These are phyloP conservation scores for Globisporangium perplexum DNA, from an alignment of 352 stramenopile species.

Conservation along the genomic window DNA sequence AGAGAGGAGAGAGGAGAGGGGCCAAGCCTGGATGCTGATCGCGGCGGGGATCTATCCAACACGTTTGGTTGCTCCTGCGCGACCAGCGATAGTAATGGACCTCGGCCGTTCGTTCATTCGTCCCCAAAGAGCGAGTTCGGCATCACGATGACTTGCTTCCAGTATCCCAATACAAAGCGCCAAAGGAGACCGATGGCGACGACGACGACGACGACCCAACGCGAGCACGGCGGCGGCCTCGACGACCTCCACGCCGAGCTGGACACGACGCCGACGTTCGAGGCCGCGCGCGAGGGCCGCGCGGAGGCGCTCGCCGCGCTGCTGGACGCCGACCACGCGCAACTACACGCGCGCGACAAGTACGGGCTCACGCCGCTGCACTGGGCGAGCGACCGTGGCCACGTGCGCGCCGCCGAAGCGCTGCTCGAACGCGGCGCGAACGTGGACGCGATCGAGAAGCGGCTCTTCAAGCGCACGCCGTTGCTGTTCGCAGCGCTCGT, in stretches of 20 bases:
- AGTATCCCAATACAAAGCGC: neutral
- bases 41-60: neutral
- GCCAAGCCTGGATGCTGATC: no score
- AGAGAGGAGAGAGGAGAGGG: no score
- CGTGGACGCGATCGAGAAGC: conserved; percentile 48
- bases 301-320: conserved; percentile 29
- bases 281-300: conserved; percentile 44
- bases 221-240: conserved; percentile 33
- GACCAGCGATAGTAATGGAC: neutral
- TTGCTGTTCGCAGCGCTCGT: conserved; percentile 56
- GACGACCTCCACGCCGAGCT: conserved; percentile 61
- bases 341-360: conserved; percentile 45
- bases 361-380: conserved; percentile 68
- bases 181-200: no score
- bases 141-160: neutral
- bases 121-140: neutral
- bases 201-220: neutral
- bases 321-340: conserved; percentile 20
- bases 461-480: conserved; percentile 60
- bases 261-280: conserved; percentile 55
- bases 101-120: neutral
- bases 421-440: conserved; percentile 39
- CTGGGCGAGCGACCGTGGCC: conserved; percentile 58
- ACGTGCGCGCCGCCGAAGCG: conserved; percentile 20
- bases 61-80: no score